Percentiles rank a stretch among this genome's conserved stretches.
Conservation (phyloP, 441 rosid genomes). For the Corymbia citriodora region DNA sequence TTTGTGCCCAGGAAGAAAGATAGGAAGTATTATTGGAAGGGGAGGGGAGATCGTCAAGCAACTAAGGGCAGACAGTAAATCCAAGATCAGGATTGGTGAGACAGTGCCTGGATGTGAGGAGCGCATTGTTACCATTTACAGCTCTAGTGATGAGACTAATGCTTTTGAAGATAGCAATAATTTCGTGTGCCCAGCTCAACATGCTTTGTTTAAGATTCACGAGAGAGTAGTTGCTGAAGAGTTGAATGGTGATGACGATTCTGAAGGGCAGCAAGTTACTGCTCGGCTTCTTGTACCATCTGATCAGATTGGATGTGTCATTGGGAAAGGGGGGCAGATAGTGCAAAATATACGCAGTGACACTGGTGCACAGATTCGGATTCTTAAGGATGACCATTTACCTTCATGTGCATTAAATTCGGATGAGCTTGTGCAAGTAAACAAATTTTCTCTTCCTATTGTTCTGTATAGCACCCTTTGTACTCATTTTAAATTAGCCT, state of each 20-base stretch:
- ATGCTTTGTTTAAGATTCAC: constrained; percentile 84
- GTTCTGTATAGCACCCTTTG: neutral
- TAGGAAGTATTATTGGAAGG: constrained; percentile 91
- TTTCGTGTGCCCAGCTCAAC: constrained; percentile 79
- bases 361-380: constrained; percentile 90
- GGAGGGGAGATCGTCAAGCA: constrained; percentile 99
- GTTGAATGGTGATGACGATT: constrained; percentile 46
- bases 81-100: constrained; percentile 85
- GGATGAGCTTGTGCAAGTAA: constrained; percentile 97
- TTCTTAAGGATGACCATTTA: constrained; percentile 82
- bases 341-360: constrained; percentile 83
- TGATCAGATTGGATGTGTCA: constrained; percentile 96
- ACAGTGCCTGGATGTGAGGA: constrained; percentile 77
- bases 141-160: constrained; percentile 86
- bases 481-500: neutral
- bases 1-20: constrained; percentile 78
- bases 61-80: constrained; percentile 70
- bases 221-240: constrained; percentile 79
- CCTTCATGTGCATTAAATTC: constrained; percentile 80
- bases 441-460: neutral
- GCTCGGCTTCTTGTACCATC: constrained; percentile 93
- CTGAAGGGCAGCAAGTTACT: constrained; percentile 52
- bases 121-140: constrained; percentile 88
- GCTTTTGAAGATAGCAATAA: constrained; percentile 49
- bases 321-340: constrained; percentile 96